A percentile compares a stretch with the other conserved stretches of the same genome.
Conservation (phyloP, 2,329 filamentous ascomycete genomes). For the Pseudogymnoascus sp. region DNA sequence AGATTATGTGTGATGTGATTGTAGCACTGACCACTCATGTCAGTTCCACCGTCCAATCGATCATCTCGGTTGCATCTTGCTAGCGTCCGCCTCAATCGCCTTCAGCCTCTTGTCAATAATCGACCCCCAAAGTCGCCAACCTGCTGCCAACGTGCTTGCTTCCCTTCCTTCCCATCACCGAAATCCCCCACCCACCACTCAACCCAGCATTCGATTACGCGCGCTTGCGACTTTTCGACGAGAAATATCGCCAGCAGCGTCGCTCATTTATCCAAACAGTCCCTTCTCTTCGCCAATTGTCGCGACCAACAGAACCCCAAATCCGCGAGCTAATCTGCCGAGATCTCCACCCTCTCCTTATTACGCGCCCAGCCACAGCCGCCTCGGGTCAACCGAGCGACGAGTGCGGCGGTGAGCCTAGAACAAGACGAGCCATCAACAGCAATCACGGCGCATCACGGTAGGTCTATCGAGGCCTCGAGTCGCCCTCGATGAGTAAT, state of each 20-base stretch:
- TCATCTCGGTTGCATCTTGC: conserved; percentile 9
- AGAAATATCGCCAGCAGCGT: not conserved
- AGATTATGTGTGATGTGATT: conserved; percentile 10
- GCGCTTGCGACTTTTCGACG: not conserved
- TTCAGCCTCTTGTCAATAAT: conserved; percentile 9
- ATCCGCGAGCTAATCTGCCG: conserved; percentile 3
- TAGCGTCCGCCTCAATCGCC: conserved; percentile 9
- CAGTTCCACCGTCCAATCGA: conserved; percentile 8
- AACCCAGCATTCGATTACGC: not conserved
- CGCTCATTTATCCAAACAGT: not conserved
- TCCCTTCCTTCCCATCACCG: not conserved
- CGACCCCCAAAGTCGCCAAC: not conserved
- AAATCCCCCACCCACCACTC: not conserved
- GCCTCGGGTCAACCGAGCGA: conserved; percentile 1
- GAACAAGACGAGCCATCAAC: conserved; percentile 7
- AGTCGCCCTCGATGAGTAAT: conserved; percentile 32
- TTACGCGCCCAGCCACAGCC: conserved; percentile 10
- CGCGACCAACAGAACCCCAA: not conserved
- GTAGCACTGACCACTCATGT: conserved; percentile 6
- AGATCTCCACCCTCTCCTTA: conserved; percentile 6
- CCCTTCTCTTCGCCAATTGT: conserved; percentile 1
- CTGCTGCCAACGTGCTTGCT: not conserved
- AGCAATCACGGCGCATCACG: conserved; percentile 11
- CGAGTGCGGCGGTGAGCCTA: conserved; percentile 5
- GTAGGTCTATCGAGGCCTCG: conserved; percentile 9